A percentile compares a stretch with the other conserved stretches of the same genome.
Conservation (phyloP, 192 early-diverging fungal genomes). For the Oehlia diaphana region DNA sequence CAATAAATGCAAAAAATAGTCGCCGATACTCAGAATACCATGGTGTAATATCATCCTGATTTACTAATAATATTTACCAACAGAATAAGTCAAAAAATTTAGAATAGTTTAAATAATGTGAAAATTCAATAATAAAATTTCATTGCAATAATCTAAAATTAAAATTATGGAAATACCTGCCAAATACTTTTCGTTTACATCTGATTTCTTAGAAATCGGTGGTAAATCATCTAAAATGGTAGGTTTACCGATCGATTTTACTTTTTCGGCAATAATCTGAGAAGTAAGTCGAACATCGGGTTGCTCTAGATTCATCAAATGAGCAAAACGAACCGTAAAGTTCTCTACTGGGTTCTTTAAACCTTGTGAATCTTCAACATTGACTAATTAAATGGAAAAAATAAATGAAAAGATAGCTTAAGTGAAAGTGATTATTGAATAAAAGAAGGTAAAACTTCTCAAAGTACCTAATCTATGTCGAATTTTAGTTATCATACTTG, state of each 20-base stretch:
- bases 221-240: conserved; percentile 35
- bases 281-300: conserved; percentile 50
- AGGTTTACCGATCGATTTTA: conserved; percentile 34
- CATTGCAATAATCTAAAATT: background rate
- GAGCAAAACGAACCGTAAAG: conserved; percentile 66
- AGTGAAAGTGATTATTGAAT: background rate
- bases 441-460: background rate
- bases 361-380: conserved; percentile 61
- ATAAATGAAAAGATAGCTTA: background rate
- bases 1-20: conserved; percentile 58
- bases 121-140: background rate
- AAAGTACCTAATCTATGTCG: background rate
- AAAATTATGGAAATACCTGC: conserved; percentile 33
- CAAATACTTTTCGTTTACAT: conserved; percentile 53
- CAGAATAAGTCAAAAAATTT: background rate
- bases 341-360: conserved; percentile 58
- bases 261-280: conserved; percentile 49
- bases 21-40: conserved; percentile 84
- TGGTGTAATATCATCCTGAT: conserved; percentile 64
- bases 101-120: background rate
- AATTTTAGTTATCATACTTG: background rate
- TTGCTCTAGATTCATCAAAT: conserved; percentile 55
- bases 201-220: conserved; percentile 38
- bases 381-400: conserved; percentile 35
- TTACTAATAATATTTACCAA: conserved; percentile 31